Base-by-base conservation (phyloP, 2,329 filamentous ascomycete genomes). In the Cordyceps cicadae region DNA sequence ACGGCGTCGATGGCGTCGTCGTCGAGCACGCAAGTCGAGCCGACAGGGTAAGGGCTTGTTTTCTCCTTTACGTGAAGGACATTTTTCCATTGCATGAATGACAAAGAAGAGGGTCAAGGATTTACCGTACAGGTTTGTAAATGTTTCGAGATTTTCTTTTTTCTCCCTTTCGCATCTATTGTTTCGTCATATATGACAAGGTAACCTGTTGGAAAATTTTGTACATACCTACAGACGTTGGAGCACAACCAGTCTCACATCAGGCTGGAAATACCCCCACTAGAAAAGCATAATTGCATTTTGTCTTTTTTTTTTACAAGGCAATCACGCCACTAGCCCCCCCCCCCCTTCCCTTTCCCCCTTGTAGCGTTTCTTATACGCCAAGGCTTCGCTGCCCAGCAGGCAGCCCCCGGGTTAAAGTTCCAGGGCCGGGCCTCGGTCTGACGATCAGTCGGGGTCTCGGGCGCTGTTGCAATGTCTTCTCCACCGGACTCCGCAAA, bases 1-100 rank as follows among this genome's bases (percentile, higher is more conserved):
- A 46, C 37, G 24, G 19, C 48, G 37, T 62, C 61, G 29, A 57
- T 49, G 21, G 54, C 21, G 14, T 62, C 60, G 5, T 62, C 61
- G 3, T 62, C 61, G 26, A 56, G 46, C 14, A 62, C 61, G 14
- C 56, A 62, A 17, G 61, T 62, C n/a, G 61, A 62, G 52, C 39
- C 52, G 15, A n/a, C 26, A 43, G 57, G 26, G 15, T 53, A 43
- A n/a, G n/a, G n/a, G 41, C n/a, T 14, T 43, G 52, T 29, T 9
- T 19, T n/a, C 32, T 2, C 26, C 32, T 2, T 15, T 50, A 34
- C n/a, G 14, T 2, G 21, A 7, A 19, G 32, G 3, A 32, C 11
- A 12, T 24, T 19, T 24, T 24, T 24, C 24, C 24, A 24, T 4
- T 7, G 37, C 21, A 41, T 17, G 34, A 26, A 5, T 19, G 34